A percentile compares a stretch with the other conserved stretches of the same genome.
phyloP scores from a whole-genome alignment of 805 yeast genomes.

The Yueomyces sinensis region DNA sequence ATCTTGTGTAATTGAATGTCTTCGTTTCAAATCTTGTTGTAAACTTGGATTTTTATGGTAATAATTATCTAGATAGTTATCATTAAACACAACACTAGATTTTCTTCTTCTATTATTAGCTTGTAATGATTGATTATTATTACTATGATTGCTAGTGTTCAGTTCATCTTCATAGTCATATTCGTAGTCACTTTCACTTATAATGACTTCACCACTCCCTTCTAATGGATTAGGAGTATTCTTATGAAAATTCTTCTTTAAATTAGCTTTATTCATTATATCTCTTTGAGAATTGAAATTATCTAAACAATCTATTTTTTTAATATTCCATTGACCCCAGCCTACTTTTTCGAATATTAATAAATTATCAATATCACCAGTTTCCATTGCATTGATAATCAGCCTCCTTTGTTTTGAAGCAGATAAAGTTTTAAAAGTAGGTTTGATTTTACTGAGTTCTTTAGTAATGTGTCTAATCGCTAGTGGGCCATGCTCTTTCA shows the following conservation, averaged over 20 bases:
- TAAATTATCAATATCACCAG: conserved; percentile 37
- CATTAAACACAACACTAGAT: conserved; percentile 17
- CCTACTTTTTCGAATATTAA: conserved; percentile 88
- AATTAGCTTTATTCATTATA: conserved; percentile 26
- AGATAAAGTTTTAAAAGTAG: conserved; percentile 66
- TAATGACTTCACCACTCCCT: no score
- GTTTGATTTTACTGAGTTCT: conserved; percentile 58
- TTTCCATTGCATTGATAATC: conserved; percentile 77
- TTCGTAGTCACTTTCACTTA: no score
- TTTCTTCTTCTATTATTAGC: conserved; percentile 16
- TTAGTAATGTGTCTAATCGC: conserved; percentile 83
- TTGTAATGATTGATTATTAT: no score
- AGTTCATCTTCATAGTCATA: no score
- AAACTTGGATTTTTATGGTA: no score
- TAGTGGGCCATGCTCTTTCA: conserved; percentile 68
- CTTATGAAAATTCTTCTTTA: conserved; percentile 10
- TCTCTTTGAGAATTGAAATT: conserved; percentile 27
- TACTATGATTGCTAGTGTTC: no score
- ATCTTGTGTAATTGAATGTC: no score
- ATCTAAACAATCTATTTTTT: conserved; percentile 23
- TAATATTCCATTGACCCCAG: conserved; percentile 91
- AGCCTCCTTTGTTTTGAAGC: conserved; percentile 80
- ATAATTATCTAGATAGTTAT: no score
- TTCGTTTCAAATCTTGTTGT: no score
- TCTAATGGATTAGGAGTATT: no score